A percentile compares a stretch with the other conserved stretches of the same genome.
These are phyloP conservation scores for Kodamaea fungicola DNA, from an alignment of 1,139 yeast species.

Conservation along the genomic window DNA sequence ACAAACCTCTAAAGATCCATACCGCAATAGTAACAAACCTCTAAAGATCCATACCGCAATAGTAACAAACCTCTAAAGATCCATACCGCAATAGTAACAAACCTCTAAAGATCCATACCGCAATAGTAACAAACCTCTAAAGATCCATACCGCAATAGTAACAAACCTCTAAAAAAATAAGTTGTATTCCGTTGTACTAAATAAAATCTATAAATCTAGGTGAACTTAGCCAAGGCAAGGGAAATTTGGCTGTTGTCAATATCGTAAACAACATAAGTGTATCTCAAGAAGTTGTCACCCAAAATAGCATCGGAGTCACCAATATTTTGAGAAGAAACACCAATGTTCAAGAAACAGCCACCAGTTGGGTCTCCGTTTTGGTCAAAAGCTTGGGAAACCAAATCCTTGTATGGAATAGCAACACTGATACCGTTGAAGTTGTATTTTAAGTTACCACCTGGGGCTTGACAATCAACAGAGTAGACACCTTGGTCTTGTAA, in stretches of 20 bases:
- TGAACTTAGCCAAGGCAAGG: conserved; percentile 14
- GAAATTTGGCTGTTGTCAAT: conserved; percentile 23
- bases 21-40: too few species aligned
- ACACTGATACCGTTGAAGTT: background rate
- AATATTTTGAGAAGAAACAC: background rate
- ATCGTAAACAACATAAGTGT: conserved; percentile 26
- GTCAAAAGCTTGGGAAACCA: conserved; percentile 3
- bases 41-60: too few species aligned
- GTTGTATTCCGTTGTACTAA: too few species aligned
- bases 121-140: too few species aligned
- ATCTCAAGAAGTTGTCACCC: conserved; percentile 30
- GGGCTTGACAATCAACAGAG: conserved; percentile 2
- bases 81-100: too few species aligned
- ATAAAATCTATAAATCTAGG: too few species aligned
- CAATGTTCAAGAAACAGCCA: background rate
- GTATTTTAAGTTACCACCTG: background rate
- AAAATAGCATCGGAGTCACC: conserved; percentile 8
- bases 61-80: too few species aligned
- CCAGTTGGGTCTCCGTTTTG: background rate
- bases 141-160: too few species aligned
- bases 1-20: too few species aligned
- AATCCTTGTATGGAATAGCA: conserved; percentile 2
- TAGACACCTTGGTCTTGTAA: conserved; percentile 2
- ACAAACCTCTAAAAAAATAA: too few species aligned
- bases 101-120: too few species aligned